Conservation (phyloP, 2,329 filamentous ascomycete genomes). For the Phyllosticta paracitricarpa region DNA sequence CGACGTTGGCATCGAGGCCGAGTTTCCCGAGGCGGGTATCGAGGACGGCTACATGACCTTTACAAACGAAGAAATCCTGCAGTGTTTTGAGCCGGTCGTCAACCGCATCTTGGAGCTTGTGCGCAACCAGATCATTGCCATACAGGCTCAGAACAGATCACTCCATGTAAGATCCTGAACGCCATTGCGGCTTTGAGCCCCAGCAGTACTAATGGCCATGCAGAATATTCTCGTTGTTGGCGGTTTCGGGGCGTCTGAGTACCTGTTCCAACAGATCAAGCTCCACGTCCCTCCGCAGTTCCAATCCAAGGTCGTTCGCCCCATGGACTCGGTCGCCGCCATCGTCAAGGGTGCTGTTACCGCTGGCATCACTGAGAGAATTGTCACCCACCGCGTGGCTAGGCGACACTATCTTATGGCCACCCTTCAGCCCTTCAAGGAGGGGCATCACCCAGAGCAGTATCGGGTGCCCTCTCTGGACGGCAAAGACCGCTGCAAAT, state of each 20-base stretch:
- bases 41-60: constrained; percentile 99
- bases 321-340: constrained; percentile 97
- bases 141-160: constrained; percentile 89
- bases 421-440: constrained; percentile 96
- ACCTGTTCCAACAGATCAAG: constrained; percentile 99
- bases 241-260: constrained; percentile 96
- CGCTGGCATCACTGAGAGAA: constrained; percentile 91
- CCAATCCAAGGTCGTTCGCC: constrained; percentile 93
- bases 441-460: constrained; percentile 94
- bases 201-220: not conserved
- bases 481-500: constrained; percentile 97
- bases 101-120: constrained; percentile 95
- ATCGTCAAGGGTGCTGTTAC: constrained; percentile 98
- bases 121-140: constrained; percentile 96
- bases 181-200: not conserved
- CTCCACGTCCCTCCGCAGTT: constrained; percentile 96
- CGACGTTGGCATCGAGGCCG: constrained; percentile 95
- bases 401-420: constrained; percentile 99
- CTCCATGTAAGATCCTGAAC: constrained; percentile 52
- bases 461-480: constrained; percentile 95
- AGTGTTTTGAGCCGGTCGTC: constrained; percentile 97
- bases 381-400: constrained; percentile 93
- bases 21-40: constrained; percentile 94
- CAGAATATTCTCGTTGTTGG: constrained; percentile 91
- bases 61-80: constrained; percentile 96